phyloP scores from a whole-genome alignment of 192 early-diverging fungal genomes.

The Dissophora ornata region DNA sequence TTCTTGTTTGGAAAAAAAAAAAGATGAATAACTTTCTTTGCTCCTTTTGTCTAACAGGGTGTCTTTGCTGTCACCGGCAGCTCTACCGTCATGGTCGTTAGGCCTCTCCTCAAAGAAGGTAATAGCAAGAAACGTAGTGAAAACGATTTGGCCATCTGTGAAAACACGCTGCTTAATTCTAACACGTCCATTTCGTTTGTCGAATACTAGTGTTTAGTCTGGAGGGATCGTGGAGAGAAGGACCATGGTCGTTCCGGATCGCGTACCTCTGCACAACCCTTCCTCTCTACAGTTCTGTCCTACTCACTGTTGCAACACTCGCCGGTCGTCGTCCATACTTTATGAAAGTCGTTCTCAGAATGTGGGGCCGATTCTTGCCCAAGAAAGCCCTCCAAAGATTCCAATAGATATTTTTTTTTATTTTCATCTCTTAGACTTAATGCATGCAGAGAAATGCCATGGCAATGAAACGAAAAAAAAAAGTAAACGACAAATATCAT shows the following conservation, averaged over 20 bases:
- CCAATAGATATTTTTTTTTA: slow-evolving; percentile 26
- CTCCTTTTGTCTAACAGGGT: slow-evolving; percentile 12
- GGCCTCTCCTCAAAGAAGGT: slow-evolving; percentile 50
- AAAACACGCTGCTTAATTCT: no score
- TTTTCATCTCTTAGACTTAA: no score
- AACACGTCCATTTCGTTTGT: no score
- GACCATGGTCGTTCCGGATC: slow-evolving; percentile 58
- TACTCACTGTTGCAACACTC: slow-evolving; percentile 50
- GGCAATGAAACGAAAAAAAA: no score
- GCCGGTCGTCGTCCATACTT: slow-evolving; percentile 54
- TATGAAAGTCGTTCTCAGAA: slow-evolving; percentile 54
- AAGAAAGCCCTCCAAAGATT: slow-evolving; percentile 44
- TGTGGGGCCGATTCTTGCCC: slow-evolving; percentile 58
- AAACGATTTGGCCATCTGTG: no score
- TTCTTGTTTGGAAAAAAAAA: no score
- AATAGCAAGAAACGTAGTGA: no score
- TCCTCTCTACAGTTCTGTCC: slow-evolving; percentile 52
- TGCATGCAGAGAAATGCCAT: no score
- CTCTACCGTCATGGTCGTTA: slow-evolving; percentile 56
- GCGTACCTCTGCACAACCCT: slow-evolving; percentile 55
- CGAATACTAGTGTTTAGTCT: slow-evolving; percentile 41
- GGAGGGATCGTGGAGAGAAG: slow-evolving; percentile 49
- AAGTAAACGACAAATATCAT: not conserved
- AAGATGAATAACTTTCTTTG: no score
- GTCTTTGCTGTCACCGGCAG: slow-evolving; percentile 60